Evolutionary conservation across 768 basidiomycete species (phyloP).

Genomic region (Kwoniella sp.): DNA sequence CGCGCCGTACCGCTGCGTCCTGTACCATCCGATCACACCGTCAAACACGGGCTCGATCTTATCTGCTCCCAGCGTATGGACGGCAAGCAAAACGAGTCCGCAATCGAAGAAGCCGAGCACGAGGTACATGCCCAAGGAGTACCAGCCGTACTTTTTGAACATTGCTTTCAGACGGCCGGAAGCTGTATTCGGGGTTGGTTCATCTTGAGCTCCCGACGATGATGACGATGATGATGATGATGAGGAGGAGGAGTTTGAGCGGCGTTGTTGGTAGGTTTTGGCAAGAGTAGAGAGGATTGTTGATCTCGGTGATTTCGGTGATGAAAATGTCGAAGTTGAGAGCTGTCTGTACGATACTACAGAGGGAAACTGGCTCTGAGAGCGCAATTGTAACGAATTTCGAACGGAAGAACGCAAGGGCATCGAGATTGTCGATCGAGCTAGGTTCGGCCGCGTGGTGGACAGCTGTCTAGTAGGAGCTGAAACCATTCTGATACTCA

Average conservation of each 20-base stretch:
- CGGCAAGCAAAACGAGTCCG: constrained; percentile 75
- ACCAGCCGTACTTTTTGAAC: constrained; percentile 92
- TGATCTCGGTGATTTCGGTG: neutral
- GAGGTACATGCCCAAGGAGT: constrained; percentile 87
- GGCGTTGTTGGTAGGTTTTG: neutral
- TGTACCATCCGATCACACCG: constrained; percentile 53
- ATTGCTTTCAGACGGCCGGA: constrained; percentile 58
- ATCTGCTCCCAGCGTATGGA: constrained; percentile 87
- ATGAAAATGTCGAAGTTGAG: too few relatives aligned
- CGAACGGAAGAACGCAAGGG: neutral
- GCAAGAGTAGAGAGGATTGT: neutral
- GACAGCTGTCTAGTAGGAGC: too few relatives aligned
- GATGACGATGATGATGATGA: neutral
- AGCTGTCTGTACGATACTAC: too few relatives aligned
- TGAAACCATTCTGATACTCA: too few relatives aligned
- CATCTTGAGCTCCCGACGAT: constrained; percentile 6
- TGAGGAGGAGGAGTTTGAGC: neutral
- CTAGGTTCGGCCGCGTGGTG: too few relatives aligned
- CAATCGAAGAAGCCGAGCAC: constrained; percentile 77
- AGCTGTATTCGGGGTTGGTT: constrained; percentile 16
- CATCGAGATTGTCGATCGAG: too few relatives aligned
- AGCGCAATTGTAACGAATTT: neutral
- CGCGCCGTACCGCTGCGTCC: constrained; percentile 33
- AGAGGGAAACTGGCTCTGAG: too few relatives aligned
- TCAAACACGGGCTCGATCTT: constrained; percentile 72